Conservation (phyloP, 805 yeast genomes). For the Candida berthetii region DNA sequence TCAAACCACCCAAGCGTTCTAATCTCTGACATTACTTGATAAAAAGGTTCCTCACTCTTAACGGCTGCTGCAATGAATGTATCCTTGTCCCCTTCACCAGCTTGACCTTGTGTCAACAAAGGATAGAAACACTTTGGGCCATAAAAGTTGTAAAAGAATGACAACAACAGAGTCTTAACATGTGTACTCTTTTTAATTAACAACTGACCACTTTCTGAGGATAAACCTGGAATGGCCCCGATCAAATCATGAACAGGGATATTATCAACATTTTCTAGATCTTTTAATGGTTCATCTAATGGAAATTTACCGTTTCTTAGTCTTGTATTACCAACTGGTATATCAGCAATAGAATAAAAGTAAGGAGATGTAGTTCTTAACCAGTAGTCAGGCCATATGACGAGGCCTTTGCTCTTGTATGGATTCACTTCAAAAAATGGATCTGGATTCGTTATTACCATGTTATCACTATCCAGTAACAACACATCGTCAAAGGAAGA, state of each 20-base stretch:
- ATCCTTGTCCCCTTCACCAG: slow-evolving; percentile 81
- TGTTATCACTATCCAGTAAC: slow-evolving; percentile 69
- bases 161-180: slow-evolving; percentile 47
- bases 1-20: slow-evolving; percentile 34
- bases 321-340: slow-evolving; percentile 25
- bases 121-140: slow-evolving; percentile 69
- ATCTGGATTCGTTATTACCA: slow-evolving; percentile 53
- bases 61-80: slow-evolving; percentile 68
- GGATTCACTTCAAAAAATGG: slow-evolving; percentile 36
- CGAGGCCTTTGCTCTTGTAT: slow-evolving; percentile 34
- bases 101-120: slow-evolving; percentile 61
- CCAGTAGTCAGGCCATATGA: slow-evolving; percentile 67
- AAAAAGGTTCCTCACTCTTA: slow-evolving; percentile 39
- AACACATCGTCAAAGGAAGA: slow-evolving; percentile 70
- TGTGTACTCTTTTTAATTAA: slow-evolving; percentile 56
- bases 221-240: slow-evolving; percentile 60
- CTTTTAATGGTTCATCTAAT: slow-evolving; percentile 19
- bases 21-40: slow-evolving; percentile 38
- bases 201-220: slow-evolving; percentile 68
- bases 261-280: slow-evolving; percentile 10
- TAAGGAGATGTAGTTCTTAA: slow-evolving; percentile 56
- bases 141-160: slow-evolving; percentile 57
- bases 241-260: slow-evolving; percentile 54
- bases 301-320: slow-evolving; percentile 20
- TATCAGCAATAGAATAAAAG: slow-evolving; percentile 44